Conservation (phyloP, 495 filamentous ascomycete species). For the Cairneyella variabilis region DNA sequence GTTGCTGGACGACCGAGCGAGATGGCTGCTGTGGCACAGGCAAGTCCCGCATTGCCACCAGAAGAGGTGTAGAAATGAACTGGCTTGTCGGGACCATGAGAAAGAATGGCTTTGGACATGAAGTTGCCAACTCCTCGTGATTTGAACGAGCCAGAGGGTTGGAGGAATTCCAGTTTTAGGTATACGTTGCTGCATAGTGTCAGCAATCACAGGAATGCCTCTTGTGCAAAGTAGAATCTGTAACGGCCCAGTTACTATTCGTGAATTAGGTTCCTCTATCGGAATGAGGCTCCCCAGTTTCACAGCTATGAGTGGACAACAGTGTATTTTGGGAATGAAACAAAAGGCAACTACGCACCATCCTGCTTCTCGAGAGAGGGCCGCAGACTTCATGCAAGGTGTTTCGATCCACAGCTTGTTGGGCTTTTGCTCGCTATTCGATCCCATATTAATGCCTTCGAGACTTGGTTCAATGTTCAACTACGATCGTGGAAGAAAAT, state of each 20-base stretch:
- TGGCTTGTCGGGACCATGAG: slow-evolving; percentile 9
- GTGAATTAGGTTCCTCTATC: too few species aligned
- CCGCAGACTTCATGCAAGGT: slow-evolving; percentile 15
- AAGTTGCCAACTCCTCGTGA: slow-evolving; percentile 85
- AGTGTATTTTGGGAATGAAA: not conserved
- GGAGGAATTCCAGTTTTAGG: slow-evolving; percentile 91
- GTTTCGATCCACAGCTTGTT: slow-evolving; percentile 22
- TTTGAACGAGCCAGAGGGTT: slow-evolving; percentile 94
- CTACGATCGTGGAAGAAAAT: not conserved
- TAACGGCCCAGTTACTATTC: too few species aligned
- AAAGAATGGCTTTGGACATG: slow-evolving; percentile 54
- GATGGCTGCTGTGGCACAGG: slow-evolving; percentile 74
- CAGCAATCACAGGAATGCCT: not conserved
- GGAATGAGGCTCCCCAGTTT: too few species aligned
- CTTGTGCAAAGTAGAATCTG: not conserved
- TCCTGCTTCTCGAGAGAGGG: slow-evolving; percentile 24
- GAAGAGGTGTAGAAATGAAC: slow-evolving; percentile 85
- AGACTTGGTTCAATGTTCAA: not conserved
- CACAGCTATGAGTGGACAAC: not conserved
- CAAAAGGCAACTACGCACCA: slow-evolving; percentile 17
- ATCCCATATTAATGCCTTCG: slow-evolving; percentile 19
- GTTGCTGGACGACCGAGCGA: slow-evolving; percentile 69
- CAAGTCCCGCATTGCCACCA: slow-evolving; percentile 90
- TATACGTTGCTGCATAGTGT: slow-evolving; percentile 49
- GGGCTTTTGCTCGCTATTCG: not conserved